A percentile compares a stretch with the other conserved stretches of the same genome.
Conservation (phyloP, 768 basidiomycete species). For the Mycena metata region DNA sequence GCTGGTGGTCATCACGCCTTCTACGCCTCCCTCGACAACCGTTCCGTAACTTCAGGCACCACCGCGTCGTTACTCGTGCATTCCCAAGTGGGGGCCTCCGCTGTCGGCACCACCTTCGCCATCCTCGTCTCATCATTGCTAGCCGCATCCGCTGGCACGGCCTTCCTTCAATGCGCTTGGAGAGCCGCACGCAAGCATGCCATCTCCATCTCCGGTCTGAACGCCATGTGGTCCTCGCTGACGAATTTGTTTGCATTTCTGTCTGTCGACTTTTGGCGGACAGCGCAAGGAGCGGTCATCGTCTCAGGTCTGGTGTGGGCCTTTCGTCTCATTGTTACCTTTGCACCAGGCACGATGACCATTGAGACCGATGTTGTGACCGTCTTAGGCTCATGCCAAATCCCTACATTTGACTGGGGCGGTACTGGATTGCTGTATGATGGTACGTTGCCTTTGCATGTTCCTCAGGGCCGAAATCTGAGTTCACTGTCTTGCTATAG, state of each 20-base stretch:
- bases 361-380: background rate
- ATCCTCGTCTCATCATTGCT: constrained; percentile 10
- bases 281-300: constrained; percentile 2
- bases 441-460: constrained; percentile 8
- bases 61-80: constrained; percentile 2
- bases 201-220: constrained; percentile 9
- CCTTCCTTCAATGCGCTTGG: constrained; percentile 27
- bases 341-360: constrained; percentile 18
- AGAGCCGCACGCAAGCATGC: background rate
- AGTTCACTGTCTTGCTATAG: background rate
- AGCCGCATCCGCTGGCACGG: constrained; percentile 4
- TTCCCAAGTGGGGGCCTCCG: constrained; percentile 21
- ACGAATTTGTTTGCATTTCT: constrained; percentile 8
- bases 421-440: constrained; percentile 1
- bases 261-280: constrained; percentile 18
- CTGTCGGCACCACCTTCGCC: constrained; percentile 21
- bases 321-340: constrained; percentile 22
- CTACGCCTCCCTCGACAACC: constrained; percentile 14
- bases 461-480: background rate
- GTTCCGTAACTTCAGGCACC: constrained; percentile 7
- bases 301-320: constrained; percentile 2
- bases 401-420: constrained; percentile 14
- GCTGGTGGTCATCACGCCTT: constrained; percentile 14
- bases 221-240: constrained; percentile 20
- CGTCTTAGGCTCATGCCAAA: background rate